Evolutionary conservation across 176 grass and related monocot species (phyloP).

Genomic region (Leersia perrieri): DNA sequence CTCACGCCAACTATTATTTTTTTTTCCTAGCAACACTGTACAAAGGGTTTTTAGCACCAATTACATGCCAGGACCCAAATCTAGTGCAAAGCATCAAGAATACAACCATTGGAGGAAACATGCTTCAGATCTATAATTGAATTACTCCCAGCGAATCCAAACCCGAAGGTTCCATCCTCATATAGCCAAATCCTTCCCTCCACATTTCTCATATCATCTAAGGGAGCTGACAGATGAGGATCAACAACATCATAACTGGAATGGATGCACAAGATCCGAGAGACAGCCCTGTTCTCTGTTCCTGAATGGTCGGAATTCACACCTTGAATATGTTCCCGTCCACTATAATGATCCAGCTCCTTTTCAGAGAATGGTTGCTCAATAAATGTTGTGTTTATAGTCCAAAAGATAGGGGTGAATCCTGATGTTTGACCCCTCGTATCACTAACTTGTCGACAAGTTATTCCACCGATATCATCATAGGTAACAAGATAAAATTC

Average conservation of each 20-base stretch:
- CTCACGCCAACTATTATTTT: slow-evolving; percentile 47
- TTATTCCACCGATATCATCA: slow-evolving; percentile 85
- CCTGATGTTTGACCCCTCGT: slow-evolving; percentile 53
- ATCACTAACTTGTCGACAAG: slow-evolving; percentile 65
- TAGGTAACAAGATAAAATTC: slow-evolving; percentile 88
- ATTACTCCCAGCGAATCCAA: slow-evolving; percentile 73
- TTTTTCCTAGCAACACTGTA: slow-evolving; percentile 46
- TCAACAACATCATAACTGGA: slow-evolving; percentile 75
- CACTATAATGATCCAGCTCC: slow-evolving; percentile 61
- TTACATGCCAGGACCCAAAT: slow-evolving; percentile 42
- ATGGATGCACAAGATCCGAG: slow-evolving; percentile 71
- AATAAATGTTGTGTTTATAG: slow-evolving; percentile 73
- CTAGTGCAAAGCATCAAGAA: slow-evolving; percentile 57
- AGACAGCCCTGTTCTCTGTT: slow-evolving; percentile 30
- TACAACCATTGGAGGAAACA: slow-evolving; percentile 58
- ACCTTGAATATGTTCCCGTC: slow-evolving; percentile 43
- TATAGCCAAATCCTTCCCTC: slow-evolving; percentile 92
- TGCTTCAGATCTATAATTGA: slow-evolving; percentile 77
- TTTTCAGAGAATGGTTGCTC: slow-evolving; percentile 71
- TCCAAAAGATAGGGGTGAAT: slow-evolving; percentile 85
- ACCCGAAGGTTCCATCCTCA: slow-evolving; percentile 87
- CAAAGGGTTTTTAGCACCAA: slow-evolving; percentile 39
- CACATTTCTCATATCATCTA: slow-evolving; percentile 53
- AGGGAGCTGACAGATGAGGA: slow-evolving; percentile 34
- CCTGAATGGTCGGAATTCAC: slow-evolving; percentile 19